A percentile compares a stretch with the other conserved stretches of the same genome.
phyloP scores from a whole-genome alignment of 169 alveolate genomes.

The Cryptosporidium baileyi region DNA sequence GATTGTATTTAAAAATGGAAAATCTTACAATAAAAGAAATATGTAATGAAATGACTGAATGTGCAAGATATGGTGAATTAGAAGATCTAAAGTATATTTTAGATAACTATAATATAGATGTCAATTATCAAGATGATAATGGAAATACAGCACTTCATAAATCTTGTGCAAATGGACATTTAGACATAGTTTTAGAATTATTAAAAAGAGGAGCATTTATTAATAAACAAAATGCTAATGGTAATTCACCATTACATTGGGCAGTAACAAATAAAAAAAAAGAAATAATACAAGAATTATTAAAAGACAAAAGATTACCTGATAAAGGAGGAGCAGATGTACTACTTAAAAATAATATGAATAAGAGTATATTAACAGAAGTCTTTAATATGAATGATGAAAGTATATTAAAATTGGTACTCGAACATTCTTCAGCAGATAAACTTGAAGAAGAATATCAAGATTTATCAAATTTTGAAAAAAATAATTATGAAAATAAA shows the following conservation, averaged over 20 bases:
- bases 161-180: constrained; percentile 59
- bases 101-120: constrained; percentile 7
- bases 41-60: constrained; percentile 52
- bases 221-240: constrained; percentile 36
- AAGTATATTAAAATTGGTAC: constrained; percentile 1
- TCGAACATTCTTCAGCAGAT: constrained; percentile 63
- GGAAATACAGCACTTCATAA: constrained; percentile 63
- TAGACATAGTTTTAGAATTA: constrained; percentile 31
- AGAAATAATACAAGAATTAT: neutral
- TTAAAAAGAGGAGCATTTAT: constrained; percentile 23
- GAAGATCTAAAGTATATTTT: constrained; percentile 22
- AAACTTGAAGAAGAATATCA: constrained; percentile 12
- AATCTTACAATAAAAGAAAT: constrained; percentile 16
- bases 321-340: constrained; percentile 60
- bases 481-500: neutral
- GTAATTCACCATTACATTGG: constrained; percentile 63
- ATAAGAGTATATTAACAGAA: constrained; percentile 51
- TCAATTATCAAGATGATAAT: constrained; percentile 38
- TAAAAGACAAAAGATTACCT: neutral
- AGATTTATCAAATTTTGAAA: constrained; percentile 6
- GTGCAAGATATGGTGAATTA: constrained; percentile 68
- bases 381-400: constrained; percentile 46
- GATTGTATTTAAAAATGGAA: neutral
- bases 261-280: constrained; percentile 52
- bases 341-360: constrained; percentile 8